Percentiles rank a stretch among this genome's conserved stretches.
Evolutionary conservation across 257 asterid genomes (phyloP).

Genomic region (Oldenlandia corymbosa): DNA sequence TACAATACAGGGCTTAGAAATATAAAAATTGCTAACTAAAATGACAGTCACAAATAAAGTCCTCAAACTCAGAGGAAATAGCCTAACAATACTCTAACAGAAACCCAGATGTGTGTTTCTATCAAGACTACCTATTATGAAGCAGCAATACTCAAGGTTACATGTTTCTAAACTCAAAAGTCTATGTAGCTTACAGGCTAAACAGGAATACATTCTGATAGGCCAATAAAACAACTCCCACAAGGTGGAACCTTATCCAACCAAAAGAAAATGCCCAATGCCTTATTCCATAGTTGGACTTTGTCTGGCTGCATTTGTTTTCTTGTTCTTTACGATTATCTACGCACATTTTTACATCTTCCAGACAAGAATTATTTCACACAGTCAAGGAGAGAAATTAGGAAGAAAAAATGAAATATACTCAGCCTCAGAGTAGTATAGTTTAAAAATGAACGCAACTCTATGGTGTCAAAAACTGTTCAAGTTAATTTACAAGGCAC

Average conservation of each 20-base stretch:
- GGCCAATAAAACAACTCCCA: neutral
- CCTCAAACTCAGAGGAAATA: no score
- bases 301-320: neutral
- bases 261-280: neutral
- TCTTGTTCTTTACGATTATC: neutral
- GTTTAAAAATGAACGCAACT: no score
- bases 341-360: neutral
- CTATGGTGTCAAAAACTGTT: no score
- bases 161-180: neutral
- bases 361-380: neutral
- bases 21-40: neutral
- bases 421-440: no score
- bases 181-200: neutral
- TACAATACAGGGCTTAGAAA: constrained; percentile 14
- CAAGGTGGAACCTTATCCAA: neutral
- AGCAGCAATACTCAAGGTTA: neutral
- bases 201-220: neutral
- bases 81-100: no score
- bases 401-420: no score
- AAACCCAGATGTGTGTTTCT: no score
- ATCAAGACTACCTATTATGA: no score
- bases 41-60: neutral
- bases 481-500: neutral
- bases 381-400: no score
- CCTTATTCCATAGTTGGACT: neutral